Conservation (phyloP, 2,329 filamentous ascomycete species). For the Fusarium nematophilum region DNA sequence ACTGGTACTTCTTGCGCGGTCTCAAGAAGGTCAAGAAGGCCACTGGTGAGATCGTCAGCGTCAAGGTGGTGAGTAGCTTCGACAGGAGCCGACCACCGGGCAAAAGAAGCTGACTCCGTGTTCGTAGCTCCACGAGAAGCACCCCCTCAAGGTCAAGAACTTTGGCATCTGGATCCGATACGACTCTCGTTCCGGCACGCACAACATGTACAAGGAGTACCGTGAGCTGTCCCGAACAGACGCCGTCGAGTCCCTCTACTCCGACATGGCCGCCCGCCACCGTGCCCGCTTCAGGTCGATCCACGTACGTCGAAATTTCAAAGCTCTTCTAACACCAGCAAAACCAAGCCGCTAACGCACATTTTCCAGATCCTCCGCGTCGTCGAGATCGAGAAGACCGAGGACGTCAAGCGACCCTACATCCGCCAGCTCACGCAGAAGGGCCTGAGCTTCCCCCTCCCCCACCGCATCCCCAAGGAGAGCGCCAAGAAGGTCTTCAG, state of each 20-base stretch:
- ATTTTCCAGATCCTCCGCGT: constrained; percentile 89
- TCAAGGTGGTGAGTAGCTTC: constrained; percentile 84
- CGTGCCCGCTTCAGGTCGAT: constrained; percentile 96
- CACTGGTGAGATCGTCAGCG: constrained; percentile 97
- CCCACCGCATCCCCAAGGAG: constrained; percentile 91
- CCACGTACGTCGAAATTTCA: constrained; percentile 76
- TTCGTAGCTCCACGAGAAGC: constrained; percentile 95
- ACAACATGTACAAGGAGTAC: constrained; percentile 99
- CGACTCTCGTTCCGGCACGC: constrained; percentile 98
- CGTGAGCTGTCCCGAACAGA: constrained; percentile 97
- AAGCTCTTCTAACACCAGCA: constrained; percentile 7
- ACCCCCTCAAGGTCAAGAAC: constrained; percentile 99
- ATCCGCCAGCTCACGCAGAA: constrained; percentile 98
- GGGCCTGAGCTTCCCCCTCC: constrained; percentile 97
- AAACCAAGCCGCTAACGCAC: constrained; percentile 10
- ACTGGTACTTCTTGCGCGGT: constrained; percentile 99
- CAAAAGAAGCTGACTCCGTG: neutral
- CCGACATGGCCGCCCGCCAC: constrained; percentile 99
- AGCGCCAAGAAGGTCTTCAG: constrained; percentile 91
- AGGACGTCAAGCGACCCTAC: constrained; percentile 97
- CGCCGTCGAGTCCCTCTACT: constrained; percentile 96
- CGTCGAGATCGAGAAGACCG: constrained; percentile 93
- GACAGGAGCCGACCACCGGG: neutral
- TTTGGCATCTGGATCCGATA: constrained; percentile 99
- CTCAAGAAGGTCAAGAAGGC: constrained; percentile 99